Percentiles rank a stretch among this genome's conserved stretches.
Evolutionary conservation across 2,329 filamentous ascomycete species (phyloP).

Genomic region (Penicillium vulpinum): DNA sequence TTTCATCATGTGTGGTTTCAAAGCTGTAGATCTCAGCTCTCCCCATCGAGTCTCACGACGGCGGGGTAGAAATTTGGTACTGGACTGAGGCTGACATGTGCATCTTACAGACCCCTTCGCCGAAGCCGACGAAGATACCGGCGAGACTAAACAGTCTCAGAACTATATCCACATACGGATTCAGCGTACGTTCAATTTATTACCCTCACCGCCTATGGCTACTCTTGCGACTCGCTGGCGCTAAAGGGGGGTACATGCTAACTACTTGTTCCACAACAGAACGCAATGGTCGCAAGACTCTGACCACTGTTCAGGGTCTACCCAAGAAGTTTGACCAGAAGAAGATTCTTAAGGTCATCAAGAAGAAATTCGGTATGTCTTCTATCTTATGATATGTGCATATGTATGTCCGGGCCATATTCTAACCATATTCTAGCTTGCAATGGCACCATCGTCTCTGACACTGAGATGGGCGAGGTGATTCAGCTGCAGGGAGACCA

Average conservation of each 20-base stretch:
- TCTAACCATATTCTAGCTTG: constrained; percentile 63
- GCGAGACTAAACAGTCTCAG: constrained; percentile 91
- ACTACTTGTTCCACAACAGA: constrained; percentile 57
- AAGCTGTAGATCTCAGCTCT: background rate
- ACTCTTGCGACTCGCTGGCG: constrained; percentile 5
- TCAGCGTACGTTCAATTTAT: constrained; percentile 70
- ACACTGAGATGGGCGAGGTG: constrained; percentile 97
- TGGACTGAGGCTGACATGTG: constrained; percentile 36
- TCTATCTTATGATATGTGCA: constrained; percentile 46
- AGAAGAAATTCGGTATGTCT: constrained; percentile 91
- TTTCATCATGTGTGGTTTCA: background rate
- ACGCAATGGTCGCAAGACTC: constrained; percentile 99
- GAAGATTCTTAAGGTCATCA: constrained; percentile 99
- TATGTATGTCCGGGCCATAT: background rate
- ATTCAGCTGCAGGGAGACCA: constrained; percentile 99
- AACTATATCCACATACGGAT: constrained; percentile 99
- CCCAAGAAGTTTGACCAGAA: constrained; percentile 99
- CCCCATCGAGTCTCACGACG: constrained; percentile 17
- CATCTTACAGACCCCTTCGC: constrained; percentile 88
- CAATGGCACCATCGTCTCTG: constrained; percentile 99
- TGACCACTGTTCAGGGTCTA: constrained; percentile 98
- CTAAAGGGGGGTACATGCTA: constrained; percentile 16
- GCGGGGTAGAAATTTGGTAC: constrained; percentile 41
- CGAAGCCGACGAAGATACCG: constrained; percentile 99
- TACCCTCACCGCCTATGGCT: background rate